A percentile compares a stretch with the other conserved stretches of the same genome.
Conservation (phyloP, 2,329 filamentous ascomycete species). For the Capronia americana region DNA sequence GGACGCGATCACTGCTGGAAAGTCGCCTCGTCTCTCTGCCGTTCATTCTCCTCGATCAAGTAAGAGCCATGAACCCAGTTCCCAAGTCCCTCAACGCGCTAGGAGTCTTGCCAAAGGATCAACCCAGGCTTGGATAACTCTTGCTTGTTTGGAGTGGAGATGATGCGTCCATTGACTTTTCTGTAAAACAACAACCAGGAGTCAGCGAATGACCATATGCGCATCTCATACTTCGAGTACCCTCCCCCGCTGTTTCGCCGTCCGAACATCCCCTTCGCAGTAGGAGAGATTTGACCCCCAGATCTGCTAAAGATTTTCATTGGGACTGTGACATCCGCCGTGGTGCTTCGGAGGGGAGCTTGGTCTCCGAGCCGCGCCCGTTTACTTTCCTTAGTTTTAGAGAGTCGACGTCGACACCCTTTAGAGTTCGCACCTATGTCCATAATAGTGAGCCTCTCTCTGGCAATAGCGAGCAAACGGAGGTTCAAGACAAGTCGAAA, state of each 20-base stretch:
- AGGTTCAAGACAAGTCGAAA: neutral
- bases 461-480: neutral
- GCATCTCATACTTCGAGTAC: neutral
- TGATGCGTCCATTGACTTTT: constrained; percentile 25
- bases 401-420: constrained; percentile 40
- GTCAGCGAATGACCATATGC: neutral
- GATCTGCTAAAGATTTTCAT: neutral
- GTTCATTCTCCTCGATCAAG: neutral
- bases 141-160: constrained; percentile 5
- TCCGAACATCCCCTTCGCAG: too few relatives aligned
- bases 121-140: constrained; percentile 20
- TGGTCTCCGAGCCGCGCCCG: constrained; percentile 19
- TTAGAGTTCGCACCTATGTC: constrained; percentile 41
- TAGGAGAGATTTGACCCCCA: neutral
- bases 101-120: neutral
- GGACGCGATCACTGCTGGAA: neutral
- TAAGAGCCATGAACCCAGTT: too few relatives aligned
- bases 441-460: constrained; percentile 5
- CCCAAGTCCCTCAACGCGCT: neutral
- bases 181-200: constrained; percentile 6
- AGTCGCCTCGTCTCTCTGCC: neutral
- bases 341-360: constrained; percentile 5
- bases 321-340: constrained; percentile 5
- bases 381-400: constrained; percentile 42
- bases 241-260: neutral